These are phyloP conservation scores for Stropharia rugosoannulata DNA, from an alignment of 768 basidiomycete genomes.

Conservation along the genomic window DNA sequence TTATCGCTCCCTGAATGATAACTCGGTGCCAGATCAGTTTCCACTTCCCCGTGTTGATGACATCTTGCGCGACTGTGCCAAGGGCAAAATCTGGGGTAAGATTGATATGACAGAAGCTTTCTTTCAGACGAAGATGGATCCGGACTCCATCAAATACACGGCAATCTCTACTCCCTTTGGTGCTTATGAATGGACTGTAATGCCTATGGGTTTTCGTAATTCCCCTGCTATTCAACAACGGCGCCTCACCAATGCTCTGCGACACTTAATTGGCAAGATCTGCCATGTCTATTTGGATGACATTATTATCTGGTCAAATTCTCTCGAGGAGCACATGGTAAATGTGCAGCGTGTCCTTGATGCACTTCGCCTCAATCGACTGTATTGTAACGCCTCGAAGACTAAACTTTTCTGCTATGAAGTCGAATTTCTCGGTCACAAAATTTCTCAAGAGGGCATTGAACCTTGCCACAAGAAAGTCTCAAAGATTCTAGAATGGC, in stretches of 20 bases:
- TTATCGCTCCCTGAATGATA: constrained; percentile 25
- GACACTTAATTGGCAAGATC: too few species aligned
- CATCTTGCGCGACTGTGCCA: constrained; percentile 25
- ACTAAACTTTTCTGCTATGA: too few species aligned
- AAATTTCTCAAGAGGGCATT: too few species aligned
- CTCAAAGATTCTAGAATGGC: too few species aligned
- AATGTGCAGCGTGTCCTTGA: too few species aligned
- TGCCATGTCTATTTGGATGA: too few species aligned
- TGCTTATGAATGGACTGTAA: constrained; percentile 37
- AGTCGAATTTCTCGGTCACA: too few species aligned
- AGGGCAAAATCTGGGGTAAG: constrained; percentile 30
- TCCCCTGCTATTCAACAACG: constrained; percentile 27
- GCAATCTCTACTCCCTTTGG: constrained; percentile 37
- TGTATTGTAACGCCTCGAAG: too few species aligned
- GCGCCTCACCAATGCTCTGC: background rate
- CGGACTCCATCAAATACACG: constrained; percentile 21
- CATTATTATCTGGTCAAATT: too few species aligned
- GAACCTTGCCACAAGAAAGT: too few species aligned
- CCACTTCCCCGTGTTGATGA: constrained; percentile 20
- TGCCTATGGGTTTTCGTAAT: constrained; percentile 27
- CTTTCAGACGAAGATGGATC: constrained; percentile 19
- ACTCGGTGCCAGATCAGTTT: constrained; percentile 21
- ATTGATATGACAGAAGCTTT: constrained; percentile 20
- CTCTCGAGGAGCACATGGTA: too few species aligned
- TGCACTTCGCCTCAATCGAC: too few species aligned